Base-by-base conservation (phyloP, 192 early-diverging fungal genomes). In the Radiomyces spectabilis region DNA sequence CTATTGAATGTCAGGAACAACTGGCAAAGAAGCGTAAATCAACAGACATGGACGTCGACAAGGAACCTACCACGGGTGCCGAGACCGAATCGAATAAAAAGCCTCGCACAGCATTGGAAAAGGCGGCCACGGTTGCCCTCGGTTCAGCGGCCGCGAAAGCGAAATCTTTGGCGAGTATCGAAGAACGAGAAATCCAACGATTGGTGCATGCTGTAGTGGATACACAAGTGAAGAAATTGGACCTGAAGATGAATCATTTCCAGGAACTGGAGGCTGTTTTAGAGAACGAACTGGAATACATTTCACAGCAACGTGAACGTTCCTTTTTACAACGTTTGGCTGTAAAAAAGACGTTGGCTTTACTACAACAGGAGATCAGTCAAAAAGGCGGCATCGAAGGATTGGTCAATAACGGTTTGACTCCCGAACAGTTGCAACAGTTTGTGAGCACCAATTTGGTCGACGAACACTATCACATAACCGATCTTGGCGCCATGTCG, bases 111-210 rank as follows among this genome's bases (percentile, higher is more conserved):
- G 69, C 77, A 5, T 57, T 97, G 18, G 87, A 88, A 48, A 83
- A 82, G 26, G 89, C 91, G 2, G 87, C 87, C 0, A 84, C 92
- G 0, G 81, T 87, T 0, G 97, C 97, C 1, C 73, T 99, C 8
- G 95, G 89, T 1, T 82, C 95, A 1, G 95, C 94, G 0, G 92
- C 94, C 1, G 94, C 84, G 22, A 97, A 97, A 67, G 89, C 94
- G 10, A 73, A 87, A 32, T 74, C 68, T 4, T 75, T 98, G 5
- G 88, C 93, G 1, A 68, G 83, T 12, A 79, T 87, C 54, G 90
- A 95, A 59, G 95, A 95, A 55, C 73, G 82, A 6, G 92, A 98
- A 72, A 81, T 91, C 39, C 84, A 88, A 54, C 75, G 79, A 26
- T 66, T 93, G 53, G 87, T 94, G 16, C 80, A 90, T 47, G 75